phyloP scores from a whole-genome alignment of 306 rosid species.

The Gynostemma pentaphyllum region DNA sequence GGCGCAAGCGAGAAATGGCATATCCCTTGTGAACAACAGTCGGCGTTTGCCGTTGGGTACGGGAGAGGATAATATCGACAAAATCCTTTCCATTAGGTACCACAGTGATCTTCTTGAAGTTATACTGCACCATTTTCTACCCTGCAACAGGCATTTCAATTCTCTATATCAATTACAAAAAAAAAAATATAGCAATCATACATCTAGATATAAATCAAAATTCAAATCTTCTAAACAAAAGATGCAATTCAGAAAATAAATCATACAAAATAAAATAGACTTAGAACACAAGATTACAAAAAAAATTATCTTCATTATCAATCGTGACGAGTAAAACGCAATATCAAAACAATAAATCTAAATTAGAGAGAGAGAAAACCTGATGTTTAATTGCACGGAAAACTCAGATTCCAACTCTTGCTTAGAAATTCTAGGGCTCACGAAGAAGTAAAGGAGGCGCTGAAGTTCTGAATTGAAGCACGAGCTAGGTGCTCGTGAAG shows the following conservation, averaged over 20 bases:
- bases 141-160: slow-evolving; percentile 1
- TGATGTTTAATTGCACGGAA: too few species aligned
- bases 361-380: too few species aligned
- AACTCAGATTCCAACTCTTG: too few species aligned
- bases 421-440: too few species aligned
- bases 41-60: slow-evolving; percentile 82
- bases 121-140: slow-evolving; percentile 63
- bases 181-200: background rate
- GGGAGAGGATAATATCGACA: slow-evolving; percentile 67
- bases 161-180: background rate
- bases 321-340: too few species aligned
- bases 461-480: too few species aligned
- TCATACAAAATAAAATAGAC: too few species aligned
- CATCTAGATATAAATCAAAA: background rate
- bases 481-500: too few species aligned
- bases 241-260: background rate
- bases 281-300: too few species aligned
- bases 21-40: slow-evolving; percentile 87
- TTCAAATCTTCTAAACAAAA: background rate
- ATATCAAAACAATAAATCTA: too few species aligned
- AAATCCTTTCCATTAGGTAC: slow-evolving; percentile 85
- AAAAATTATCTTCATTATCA: too few species aligned
- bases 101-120: slow-evolving; percentile 79
- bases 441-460: too few species aligned
- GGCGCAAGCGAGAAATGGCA: slow-evolving; percentile 64